These are phyloP conservation scores for Psilocybe tampanensis DNA, from an alignment of 768 basidiomycete genomes.

Conservation along the genomic window DNA sequence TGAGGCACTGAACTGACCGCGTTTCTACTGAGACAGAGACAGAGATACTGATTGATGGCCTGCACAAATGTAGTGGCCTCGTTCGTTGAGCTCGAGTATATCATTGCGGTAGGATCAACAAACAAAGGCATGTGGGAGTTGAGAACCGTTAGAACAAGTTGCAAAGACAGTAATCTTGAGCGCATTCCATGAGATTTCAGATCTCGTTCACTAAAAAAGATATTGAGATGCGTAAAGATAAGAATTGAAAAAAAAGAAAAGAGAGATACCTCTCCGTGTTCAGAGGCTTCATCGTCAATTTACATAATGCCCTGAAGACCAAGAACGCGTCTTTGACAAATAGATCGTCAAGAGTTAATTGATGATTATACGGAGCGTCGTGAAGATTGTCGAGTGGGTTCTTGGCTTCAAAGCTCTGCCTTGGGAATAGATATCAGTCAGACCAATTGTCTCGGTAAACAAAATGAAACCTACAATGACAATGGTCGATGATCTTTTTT, in stretches of 20 bases:
- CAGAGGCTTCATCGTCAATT: conserved; percentile 96
- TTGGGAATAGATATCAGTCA: conserved; percentile 16
- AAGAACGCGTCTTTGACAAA: conserved; percentile 98
- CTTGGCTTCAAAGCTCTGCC: conserved; percentile 36
- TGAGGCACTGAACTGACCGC: conserved; percentile 94
- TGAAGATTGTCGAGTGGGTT: conserved; percentile 36
- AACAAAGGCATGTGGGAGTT: conserved; percentile 91
- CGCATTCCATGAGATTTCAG: conserved; percentile 96
- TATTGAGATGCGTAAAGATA: conserved; percentile 11
- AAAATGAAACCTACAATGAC: conserved; percentile 19
- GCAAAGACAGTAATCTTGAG: conserved; percentile 91
- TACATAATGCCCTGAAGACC: conserved; percentile 96
- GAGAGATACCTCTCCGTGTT: conserved; percentile 89
- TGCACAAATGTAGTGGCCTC: conserved; percentile 91
- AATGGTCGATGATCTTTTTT: conserved; percentile 15
- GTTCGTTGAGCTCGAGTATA: conserved; percentile 87
- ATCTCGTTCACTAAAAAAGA: conserved; percentile 79
- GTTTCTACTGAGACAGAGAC: conserved; percentile 89
- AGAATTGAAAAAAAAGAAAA: background rate
- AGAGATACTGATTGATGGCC: conserved; percentile 95
- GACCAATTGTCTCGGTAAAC: background rate
- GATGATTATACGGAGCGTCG: conserved; percentile 38
- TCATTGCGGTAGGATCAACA: conserved; percentile 84
- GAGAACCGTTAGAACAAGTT: conserved; percentile 90
- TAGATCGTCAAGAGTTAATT: conserved; percentile 77